These are phyloP conservation scores for Cornus suecica DNA, from an alignment of 148 eudicot species.

Conservation along the genomic window DNA sequence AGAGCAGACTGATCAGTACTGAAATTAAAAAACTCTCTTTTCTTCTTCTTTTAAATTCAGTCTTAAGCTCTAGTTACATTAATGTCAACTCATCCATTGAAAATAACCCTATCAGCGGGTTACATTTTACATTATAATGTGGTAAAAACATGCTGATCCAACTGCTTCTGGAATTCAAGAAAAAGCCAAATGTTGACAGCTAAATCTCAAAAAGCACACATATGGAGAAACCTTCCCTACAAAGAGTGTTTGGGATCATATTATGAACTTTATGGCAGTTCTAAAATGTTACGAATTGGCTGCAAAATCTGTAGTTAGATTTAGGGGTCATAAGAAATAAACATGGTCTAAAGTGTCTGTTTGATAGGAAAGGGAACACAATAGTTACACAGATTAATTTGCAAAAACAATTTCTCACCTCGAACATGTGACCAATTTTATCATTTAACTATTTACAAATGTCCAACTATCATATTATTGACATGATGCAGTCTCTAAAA, in stretches of 20 bases:
- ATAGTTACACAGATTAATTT: neutral
- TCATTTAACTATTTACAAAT: neutral
- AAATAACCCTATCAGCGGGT: neutral
- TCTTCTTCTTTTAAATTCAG: neutral
- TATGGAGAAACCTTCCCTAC: neutral
- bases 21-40: neutral
- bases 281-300: neutral
- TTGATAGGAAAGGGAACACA: neutral
- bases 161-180: neutral
- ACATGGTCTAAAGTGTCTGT: neutral
- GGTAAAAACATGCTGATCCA: neutral
- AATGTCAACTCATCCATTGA: neutral
- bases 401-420: neutral
- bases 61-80: neutral
- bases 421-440: neutral
- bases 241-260: neutral
- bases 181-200: neutral
- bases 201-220: neutral
- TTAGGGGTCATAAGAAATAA: neutral
- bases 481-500: no score
- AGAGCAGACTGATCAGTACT: conserved; percentile 2
- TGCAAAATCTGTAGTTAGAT: neutral
- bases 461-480: neutral
- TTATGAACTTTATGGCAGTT: neutral
- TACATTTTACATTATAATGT: neutral